A percentile compares a stretch with the other conserved stretches of the same genome.
Evolutionary conservation across 108 stramenopile genomes (phyloP).

Genomic region (Aurantiochytrium sp.): DNA sequence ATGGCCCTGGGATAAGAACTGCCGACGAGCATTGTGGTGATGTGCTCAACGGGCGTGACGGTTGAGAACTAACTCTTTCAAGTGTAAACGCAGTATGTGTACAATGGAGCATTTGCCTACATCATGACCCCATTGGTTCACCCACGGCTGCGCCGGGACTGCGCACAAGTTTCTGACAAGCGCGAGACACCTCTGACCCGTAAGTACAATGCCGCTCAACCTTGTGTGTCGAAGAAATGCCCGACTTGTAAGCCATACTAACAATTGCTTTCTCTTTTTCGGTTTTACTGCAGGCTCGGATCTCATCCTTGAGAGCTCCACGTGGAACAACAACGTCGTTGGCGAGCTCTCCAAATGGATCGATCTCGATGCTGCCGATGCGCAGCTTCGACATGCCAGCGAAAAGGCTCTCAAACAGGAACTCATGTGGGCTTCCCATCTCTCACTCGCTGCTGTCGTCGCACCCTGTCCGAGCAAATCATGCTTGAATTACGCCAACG

Average conservation of each 20-base stretch:
- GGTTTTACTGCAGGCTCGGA: not conserved
- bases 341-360: conserved; percentile 26
- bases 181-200: not conserved
- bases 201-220: conserved; percentile 24
- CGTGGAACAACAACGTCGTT: not conserved
- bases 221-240: not conserved
- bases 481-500: conserved; percentile 37
- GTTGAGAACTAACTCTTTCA: too few relatives aligned
- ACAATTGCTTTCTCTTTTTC: too few relatives aligned
- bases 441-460: conserved; percentile 44
- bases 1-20: too few relatives aligned
- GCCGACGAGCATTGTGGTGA: too few relatives aligned
- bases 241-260: too few relatives aligned
- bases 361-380: conserved; percentile 29
- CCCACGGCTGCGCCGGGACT: not conserved
- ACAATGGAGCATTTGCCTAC: conserved; percentile 35
- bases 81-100: not conserved
- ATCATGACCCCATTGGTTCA: conserved; percentile 39
- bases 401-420: conserved; percentile 45
- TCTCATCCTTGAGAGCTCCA: not conserved
- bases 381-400: conserved; percentile 24
- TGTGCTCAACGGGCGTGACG: too few relatives aligned
- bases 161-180: not conserved
- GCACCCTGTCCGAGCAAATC: conserved; percentile 15
- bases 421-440: conserved; percentile 47